Evolutionary conservation across 2,329 filamentous ascomycete species (phyloP).

Genomic region (Epichloe uncinata): DNA sequence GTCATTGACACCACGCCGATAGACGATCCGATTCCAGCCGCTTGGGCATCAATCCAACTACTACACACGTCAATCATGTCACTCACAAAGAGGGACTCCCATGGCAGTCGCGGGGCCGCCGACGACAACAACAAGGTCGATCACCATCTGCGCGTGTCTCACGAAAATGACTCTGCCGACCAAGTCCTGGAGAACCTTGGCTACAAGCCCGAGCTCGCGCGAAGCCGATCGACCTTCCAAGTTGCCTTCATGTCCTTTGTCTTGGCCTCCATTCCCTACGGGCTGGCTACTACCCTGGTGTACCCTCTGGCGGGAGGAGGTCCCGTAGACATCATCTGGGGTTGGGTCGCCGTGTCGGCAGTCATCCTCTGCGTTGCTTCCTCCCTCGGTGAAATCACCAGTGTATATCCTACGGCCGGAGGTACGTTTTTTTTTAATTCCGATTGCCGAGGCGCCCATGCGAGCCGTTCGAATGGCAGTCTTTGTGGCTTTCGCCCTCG

Average conservation of each 20-base stretch:
- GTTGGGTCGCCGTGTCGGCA: constrained; percentile 53
- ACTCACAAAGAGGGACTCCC: constrained; percentile 12
- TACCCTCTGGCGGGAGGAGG: constrained; percentile 56
- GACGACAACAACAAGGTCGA: constrained; percentile 20
- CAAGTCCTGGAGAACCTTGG: constrained; percentile 50
- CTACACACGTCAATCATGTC: constrained; percentile 6
- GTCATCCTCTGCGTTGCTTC: constrained; percentile 60
- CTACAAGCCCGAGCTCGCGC: constrained; percentile 51
- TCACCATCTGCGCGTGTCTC: constrained; percentile 11
- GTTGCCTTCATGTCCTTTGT: constrained; percentile 68
- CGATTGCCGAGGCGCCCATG: neutral
- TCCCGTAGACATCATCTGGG: constrained; percentile 58
- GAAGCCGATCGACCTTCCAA: constrained; percentile 53
- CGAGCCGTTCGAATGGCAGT: neutral
- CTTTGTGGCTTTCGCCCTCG: neutral
- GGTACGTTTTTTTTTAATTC: constrained; percentile 28
- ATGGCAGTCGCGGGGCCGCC: constrained; percentile 8
- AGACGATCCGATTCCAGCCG: no score
- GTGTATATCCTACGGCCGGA: constrained; percentile 60
- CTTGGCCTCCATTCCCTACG: constrained; percentile 61
- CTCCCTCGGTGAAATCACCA: constrained; percentile 62
- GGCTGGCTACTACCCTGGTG: constrained; percentile 54
- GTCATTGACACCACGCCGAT: no score
- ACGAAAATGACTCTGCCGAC: constrained; percentile 37
- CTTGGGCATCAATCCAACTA: no score